Evolutionary conservation across 208 protist species (phyloP), one percentile per base, ranked within the genome.

Genomic region (Wallacemonas sp.): DNA sequence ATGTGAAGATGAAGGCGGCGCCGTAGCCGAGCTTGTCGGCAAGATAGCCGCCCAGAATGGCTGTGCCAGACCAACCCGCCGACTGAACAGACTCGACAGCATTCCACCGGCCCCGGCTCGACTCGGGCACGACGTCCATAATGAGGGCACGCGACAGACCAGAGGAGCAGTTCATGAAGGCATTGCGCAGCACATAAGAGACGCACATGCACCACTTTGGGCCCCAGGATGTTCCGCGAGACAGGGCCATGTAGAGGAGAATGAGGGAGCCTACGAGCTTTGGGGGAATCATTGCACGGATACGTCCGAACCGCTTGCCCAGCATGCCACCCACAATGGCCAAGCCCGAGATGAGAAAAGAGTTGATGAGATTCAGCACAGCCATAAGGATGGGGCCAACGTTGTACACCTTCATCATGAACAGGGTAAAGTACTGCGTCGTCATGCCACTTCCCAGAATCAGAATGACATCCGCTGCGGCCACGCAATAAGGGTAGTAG

Each of bases 391-490:
- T 58, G 12, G 80, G 85, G 17, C 62, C 60, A 1, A 82, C 69
- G 51, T 60, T 31, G 62, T 88, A 91, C n/a, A 70, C 26, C 15
- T 71, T 38, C 75, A 91, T 91, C 82, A 91, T 84, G 62, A 91
- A 91, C 2, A 91, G 72, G 0, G 76, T 65, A 39, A 91, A 86
- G 72, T 91, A 91, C 70, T 82, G 76, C 45, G 75, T 88, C 24
- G 80, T 91, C 82, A 91, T 88, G 68, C 85, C 85, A 46, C 79
- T 88, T 41, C 85, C 81, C 34, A 88, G 27, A 2, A 77, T 60
- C 24, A 82, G 45, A 0, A 91, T 30, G 11, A 86, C 21, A 65
- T 88, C 85, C 34, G 65, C 66, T 17, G 79, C 15, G 0, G 78
- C 79, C 21, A 91, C 44, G 17, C 72, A 44, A 21, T 79, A 31